A percentile compares a stretch with the other conserved stretches of the same genome.
Conservation (phyloP, 1,284 basidiomycete genomes). For the Irpex sp. region DNA sequence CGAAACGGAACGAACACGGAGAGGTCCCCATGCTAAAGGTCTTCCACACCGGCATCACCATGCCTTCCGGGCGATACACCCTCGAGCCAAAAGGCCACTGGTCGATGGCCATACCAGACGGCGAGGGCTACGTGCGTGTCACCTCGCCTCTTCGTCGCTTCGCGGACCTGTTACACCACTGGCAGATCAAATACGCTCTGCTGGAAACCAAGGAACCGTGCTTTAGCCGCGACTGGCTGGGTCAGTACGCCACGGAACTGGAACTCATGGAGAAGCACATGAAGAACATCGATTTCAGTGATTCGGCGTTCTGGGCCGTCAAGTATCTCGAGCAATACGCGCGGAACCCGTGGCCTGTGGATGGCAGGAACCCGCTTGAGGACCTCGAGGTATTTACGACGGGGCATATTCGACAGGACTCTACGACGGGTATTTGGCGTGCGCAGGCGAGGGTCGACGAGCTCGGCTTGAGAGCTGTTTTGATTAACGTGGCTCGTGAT, state of each 20-base stretch:
- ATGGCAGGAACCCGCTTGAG: slow-evolving; percentile 30
- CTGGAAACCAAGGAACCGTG: slow-evolving; percentile 26
- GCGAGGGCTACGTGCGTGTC: slow-evolving; percentile 78
- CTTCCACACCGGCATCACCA: slow-evolving; percentile 30
- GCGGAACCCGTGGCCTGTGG: slow-evolving; percentile 21
- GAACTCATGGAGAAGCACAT: slow-evolving; percentile 25
- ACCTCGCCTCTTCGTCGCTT: slow-evolving; percentile 91
- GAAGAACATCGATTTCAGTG: slow-evolving; percentile 28
- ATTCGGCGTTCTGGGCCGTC: slow-evolving; percentile 30
- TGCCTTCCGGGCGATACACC: slow-evolving; percentile 40
- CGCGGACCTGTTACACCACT: slow-evolving; percentile 83
- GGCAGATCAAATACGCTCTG: slow-evolving; percentile 90
- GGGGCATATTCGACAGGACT: neutral
- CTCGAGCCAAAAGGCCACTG: slow-evolving; percentile 64
- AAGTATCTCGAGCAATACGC: slow-evolving; percentile 30
- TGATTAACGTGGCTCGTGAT: neutral
- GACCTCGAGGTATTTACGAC: slow-evolving; percentile 18
- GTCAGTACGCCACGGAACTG: slow-evolving; percentile 19
- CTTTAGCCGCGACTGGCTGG: slow-evolving; percentile 43
- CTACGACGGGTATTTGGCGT: neutral
- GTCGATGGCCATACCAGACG: slow-evolving; percentile 63
- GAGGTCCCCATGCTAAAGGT: slow-evolving; percentile 36
- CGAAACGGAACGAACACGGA: slow-evolving; percentile 39
- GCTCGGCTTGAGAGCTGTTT: neutral
- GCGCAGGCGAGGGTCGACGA: neutral